phyloP scores from a whole-genome alignment of 2,329 filamentous ascomycete species.

The Rutstroemia sp. region DNA sequence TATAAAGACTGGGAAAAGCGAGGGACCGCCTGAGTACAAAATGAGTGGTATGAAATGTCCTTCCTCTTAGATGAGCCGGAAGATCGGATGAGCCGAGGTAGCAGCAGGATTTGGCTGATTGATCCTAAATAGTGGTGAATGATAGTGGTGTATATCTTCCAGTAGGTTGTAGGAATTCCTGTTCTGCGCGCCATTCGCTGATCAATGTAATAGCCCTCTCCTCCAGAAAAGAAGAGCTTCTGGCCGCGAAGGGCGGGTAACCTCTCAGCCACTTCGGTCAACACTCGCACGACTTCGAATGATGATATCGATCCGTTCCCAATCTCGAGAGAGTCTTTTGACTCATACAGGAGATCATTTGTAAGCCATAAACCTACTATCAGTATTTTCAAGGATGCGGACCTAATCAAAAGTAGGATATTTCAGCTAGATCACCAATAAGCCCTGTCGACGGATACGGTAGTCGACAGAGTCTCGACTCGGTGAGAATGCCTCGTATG shows the following conservation, averaged over 20 bases:
- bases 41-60: constrained; percentile 59
- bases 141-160: constrained; percentile 93
- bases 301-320: constrained; percentile 83
- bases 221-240: constrained; percentile 73
- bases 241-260: constrained; percentile 53
- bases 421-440: constrained; percentile 79
- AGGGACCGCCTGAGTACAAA: constrained; percentile 67
- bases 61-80: not conserved
- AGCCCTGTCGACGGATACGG: constrained; percentile 44
- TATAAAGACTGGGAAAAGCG: constrained; percentile 51
- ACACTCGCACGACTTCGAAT: constrained; percentile 45
- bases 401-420: constrained; percentile 55
- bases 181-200: constrained; percentile 20
- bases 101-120: constrained; percentile 10
- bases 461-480: constrained; percentile 75
- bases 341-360: constrained; percentile 92
- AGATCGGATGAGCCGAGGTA: not conserved
- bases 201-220: constrained; percentile 60
- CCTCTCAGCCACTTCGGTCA: constrained; percentile 45
- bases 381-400: not conserved
- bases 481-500: constrained; percentile 54
- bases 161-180: constrained; percentile 43
- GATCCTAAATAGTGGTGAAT: constrained; percentile 68
- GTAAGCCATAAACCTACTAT: constrained; percentile 45
- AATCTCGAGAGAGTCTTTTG: constrained; percentile 94